Percentiles rank a stretch among this genome's conserved stretches.
Conservation (phyloP, 106 monocot species). For the Cymbidium sinense region DNA sequence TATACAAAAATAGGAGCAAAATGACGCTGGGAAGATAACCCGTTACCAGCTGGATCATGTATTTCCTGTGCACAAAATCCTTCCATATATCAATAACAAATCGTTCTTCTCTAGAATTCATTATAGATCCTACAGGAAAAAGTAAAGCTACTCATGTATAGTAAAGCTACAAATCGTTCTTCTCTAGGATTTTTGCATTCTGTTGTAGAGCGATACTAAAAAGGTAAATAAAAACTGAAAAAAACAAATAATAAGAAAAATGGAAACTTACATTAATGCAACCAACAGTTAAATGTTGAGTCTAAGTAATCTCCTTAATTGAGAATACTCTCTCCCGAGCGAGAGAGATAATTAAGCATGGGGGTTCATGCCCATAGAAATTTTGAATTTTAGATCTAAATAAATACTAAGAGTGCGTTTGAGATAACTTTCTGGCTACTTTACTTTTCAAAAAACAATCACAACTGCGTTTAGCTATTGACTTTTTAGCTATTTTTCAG, state of each 20-base stretch:
- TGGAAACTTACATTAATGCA: background rate
- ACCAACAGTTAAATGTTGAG: background rate
- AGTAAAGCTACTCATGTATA: background rate
- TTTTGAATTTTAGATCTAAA: too few species aligned
- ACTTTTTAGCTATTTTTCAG: too few species aligned
- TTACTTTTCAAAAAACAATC: too few species aligned
- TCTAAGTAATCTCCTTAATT: too few species aligned
- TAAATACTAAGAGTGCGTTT: too few species aligned
- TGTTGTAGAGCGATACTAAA: background rate
- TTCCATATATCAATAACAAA: background rate
- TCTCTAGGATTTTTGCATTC: background rate
- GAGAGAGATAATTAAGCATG: too few species aligned
- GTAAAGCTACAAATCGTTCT: background rate
- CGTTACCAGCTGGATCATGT: constrained; percentile 56
- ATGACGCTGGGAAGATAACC: constrained; percentile 87
- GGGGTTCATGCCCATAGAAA: too few species aligned
- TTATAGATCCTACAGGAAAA: background rate
- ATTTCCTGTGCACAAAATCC: constrained; percentile 30
- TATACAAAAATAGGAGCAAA: constrained; percentile 46
- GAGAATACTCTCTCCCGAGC: too few species aligned
- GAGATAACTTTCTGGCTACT: too few species aligned
- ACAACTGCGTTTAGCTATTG: too few species aligned
- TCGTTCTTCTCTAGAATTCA: background rate
- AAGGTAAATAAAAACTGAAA: background rate
- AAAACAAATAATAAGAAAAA: background rate